Base-by-base conservation (phyloP, 208 protist species). In the Zelonia costaricensis region DNA sequence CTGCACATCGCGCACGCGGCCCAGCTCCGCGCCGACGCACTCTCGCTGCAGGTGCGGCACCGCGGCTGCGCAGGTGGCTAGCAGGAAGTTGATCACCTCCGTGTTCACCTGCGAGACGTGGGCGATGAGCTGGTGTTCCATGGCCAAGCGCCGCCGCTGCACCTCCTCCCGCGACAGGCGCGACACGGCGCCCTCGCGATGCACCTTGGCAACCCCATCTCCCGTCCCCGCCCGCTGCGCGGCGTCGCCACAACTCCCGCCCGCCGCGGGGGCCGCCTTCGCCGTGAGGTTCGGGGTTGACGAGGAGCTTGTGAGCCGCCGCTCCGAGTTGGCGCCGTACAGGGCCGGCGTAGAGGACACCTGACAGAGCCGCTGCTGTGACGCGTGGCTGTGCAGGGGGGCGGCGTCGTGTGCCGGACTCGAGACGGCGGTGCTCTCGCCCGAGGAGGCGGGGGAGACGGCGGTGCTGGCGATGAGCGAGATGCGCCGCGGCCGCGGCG, bases 41-140 rank as follows among this genome's bases (percentile, higher is more conserved):
- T 64, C 63, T 18, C 45, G 31, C 40, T 77, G 52, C 23, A 75
- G 40, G 39, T 55, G 46, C 43, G 63, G 59, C n/a, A 89, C 20
- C 22, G 62, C 58, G 15, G 68, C 43, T 7, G 73, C 69, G 33
- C 70, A 77, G 6, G 72, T 58, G 47, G 83, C 79, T 8, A 86
- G 57, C 23, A 94, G 81, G 43, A 82, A 83, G 53, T 94, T 94
- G 42, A 94, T 90, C 3, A 94, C 64, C 63, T 91, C 88, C 53
- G 88, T 94, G 69, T 91, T 92, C 28, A 92, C 48, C 31, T 83
- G 84, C 3, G 84, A 85, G 6, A 94, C 62, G 4, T 71, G 59
- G 0, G 76, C 55, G 12, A 91, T 64, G 13, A 91, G 65, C 46
- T 88, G 76, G 7, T 62, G 62, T 57, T 91, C 80, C 59, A 92